A percentile compares a stretch with the other conserved stretches of the same genome.
phyloP scores from a whole-genome alignment of 1,284 basidiomycete genomes.

The Rhodotorula sp. region DNA sequence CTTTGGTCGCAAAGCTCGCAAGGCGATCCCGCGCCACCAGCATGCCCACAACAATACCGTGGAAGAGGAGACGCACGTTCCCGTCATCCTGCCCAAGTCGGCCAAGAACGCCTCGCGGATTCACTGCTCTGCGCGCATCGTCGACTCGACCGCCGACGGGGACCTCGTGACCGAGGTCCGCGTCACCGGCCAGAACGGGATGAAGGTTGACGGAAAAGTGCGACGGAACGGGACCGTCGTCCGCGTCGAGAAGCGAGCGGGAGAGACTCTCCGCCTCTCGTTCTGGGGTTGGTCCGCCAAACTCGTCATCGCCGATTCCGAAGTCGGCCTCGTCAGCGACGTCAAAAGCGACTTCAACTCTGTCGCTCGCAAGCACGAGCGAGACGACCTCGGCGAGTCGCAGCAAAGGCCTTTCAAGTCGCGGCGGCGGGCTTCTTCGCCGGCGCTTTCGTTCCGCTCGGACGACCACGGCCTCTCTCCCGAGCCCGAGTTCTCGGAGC shows the following conservation, averaged over 20 bases:
- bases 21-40: constrained; percentile 10
- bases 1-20: constrained; percentile 39
- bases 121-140: constrained; percentile 31
- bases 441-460: constrained; percentile 6
- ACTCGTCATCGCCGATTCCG: constrained; percentile 18
- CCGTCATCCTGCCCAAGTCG: constrained; percentile 30
- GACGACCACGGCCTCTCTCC: constrained; percentile 14
- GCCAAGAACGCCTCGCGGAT: constrained; percentile 38
- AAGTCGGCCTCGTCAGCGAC: not conserved
- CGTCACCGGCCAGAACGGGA: constrained; percentile 37
- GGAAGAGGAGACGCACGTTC: constrained; percentile 6
- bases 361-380: not conserved
- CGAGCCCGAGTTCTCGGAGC: not conserved
- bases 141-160: not conserved
- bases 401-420: not conserved
- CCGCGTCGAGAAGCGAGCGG: constrained; percentile 6
- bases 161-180: constrained; percentile 19
- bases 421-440: constrained; percentile 2
- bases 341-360: not conserved
- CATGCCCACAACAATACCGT: not conserved
- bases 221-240: constrained; percentile 11
- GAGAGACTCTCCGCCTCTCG: constrained; percentile 10
- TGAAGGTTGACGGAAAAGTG: constrained; percentile 35
- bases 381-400: not conserved
- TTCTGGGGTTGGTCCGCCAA: constrained; percentile 34